phyloP scores from a whole-genome alignment of 73 alveolate genomes.

The Diophrys sp. region DNA sequence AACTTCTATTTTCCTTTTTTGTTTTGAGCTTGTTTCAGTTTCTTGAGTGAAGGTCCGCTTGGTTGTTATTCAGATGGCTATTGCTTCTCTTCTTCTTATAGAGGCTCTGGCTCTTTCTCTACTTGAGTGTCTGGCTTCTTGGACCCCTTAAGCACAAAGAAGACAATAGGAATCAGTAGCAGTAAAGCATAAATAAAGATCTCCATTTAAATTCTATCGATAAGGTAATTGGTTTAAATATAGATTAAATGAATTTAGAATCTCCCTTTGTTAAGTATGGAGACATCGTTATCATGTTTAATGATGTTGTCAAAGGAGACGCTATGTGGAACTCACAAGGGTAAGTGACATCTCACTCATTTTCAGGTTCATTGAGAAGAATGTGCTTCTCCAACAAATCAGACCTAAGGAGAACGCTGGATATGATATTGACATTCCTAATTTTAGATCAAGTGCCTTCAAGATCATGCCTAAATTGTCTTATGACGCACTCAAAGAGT shows the following conservation, averaged over 20 bases:
- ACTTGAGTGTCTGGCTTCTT: too few species aligned
- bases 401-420: background rate
- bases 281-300: background rate
- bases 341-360: background rate
- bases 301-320: background rate
- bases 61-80: too few species aligned
- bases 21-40: too few species aligned
- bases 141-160: too few species aligned
- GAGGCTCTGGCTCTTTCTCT: too few species aligned
- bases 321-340: background rate
- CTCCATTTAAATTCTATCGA: too few species aligned
- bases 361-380: constrained; percentile 6
- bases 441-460: constrained; percentile 13
- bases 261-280: constrained; percentile 6
- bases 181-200: too few species aligned
- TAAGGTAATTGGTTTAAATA: too few species aligned
- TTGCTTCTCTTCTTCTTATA: too few species aligned
- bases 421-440: background rate
- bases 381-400: background rate
- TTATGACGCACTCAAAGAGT: constrained; percentile 22
- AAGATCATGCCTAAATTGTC: constrained; percentile 17
- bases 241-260: background rate
- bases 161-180: too few species aligned
- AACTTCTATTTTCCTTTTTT: too few species aligned
- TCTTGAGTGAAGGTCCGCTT: too few species aligned